A percentile compares a stretch with the other conserved stretches of the same genome.
phyloP scores from a whole-genome alignment of 257 asterid species.

The Solanum ahanhuiri region DNA sequence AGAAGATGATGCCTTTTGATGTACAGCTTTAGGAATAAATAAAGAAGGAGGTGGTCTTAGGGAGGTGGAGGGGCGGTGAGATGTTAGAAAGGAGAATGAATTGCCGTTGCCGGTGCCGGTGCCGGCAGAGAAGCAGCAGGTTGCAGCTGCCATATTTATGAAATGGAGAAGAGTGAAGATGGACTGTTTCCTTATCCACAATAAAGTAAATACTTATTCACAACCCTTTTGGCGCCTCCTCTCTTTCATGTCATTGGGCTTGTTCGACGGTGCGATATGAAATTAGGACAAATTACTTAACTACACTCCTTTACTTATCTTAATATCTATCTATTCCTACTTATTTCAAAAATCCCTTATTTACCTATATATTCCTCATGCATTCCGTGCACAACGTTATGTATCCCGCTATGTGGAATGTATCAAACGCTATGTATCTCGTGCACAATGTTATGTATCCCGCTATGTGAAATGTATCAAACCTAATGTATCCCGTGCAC shows the following conservation, averaged over 20 bases:
- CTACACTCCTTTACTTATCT: too few species aligned
- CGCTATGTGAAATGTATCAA: too few species aligned
- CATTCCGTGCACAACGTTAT: too few species aligned
- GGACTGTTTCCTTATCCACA: neutral
- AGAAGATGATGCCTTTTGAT: neutral
- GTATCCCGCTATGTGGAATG: too few species aligned
- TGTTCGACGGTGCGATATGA: accelerated
- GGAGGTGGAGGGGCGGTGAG: neutral
- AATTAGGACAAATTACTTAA: too few species aligned
- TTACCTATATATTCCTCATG: too few species aligned
- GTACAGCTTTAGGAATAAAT: neutral
- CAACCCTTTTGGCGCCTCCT: neutral
- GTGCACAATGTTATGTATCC: too few species aligned
- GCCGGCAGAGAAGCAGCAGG: neutral
- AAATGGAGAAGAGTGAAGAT: neutral
- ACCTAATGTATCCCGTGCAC: too few species aligned
- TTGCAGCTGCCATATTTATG: conserved; percentile 3
- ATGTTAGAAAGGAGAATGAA: neutral
- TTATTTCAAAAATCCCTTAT: too few species aligned
- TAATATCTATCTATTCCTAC: too few species aligned
- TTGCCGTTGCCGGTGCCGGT: neutral
- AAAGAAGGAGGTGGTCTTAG: neutral
- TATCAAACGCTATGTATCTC: too few species aligned
- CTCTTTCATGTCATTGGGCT: neutral
- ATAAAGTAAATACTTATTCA: neutral